phyloP scores from a whole-genome alignment of 768 basidiomycete genomes.

The Scleroderma bovista region DNA sequence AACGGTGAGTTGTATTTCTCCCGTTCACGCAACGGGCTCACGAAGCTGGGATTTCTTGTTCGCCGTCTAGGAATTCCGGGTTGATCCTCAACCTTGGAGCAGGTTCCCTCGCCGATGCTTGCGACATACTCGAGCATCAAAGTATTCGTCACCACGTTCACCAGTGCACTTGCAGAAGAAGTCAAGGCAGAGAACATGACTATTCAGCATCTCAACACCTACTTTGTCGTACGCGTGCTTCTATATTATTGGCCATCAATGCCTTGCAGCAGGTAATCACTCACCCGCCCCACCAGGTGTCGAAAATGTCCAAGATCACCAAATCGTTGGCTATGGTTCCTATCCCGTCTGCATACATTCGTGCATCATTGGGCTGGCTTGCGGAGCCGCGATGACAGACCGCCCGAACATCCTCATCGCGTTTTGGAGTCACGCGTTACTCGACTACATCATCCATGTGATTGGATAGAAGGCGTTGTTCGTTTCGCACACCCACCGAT shows the following conservation, averaged over 20 bases:
- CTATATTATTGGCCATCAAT: too few relatives aligned
- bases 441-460: conserved; percentile 63
- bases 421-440: conserved; percentile 83
- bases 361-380: too few relatives aligned
- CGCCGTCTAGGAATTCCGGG: conserved; percentile 58
- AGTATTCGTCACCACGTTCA: too few relatives aligned
- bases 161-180: too few relatives aligned
- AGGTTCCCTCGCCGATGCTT: too few relatives aligned
- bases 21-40: not conserved
- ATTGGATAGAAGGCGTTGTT: conserved; percentile 49
- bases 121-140: too few relatives aligned
- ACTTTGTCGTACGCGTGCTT: conserved; percentile 81
- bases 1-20: conserved; percentile 39
- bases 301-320: conserved; percentile 92
- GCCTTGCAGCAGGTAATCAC: too few relatives aligned
- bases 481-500: conserved; percentile 56
- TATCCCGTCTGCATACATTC: too few relatives aligned
- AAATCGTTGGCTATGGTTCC: conserved; percentile 59
- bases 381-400: too few relatives aligned
- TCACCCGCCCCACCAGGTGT: conserved; percentile 50
- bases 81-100: conserved; percentile 82
- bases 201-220: too few relatives aligned
- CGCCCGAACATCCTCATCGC: conserved; percentile 75
- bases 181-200: too few relatives aligned
- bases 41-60: too few relatives aligned